Evolutionary conservation across 2,329 filamentous ascomycete genomes (phyloP), one percentile per base, ranked within the genome.

Genomic region (Penicillium sumatraense): DNA sequence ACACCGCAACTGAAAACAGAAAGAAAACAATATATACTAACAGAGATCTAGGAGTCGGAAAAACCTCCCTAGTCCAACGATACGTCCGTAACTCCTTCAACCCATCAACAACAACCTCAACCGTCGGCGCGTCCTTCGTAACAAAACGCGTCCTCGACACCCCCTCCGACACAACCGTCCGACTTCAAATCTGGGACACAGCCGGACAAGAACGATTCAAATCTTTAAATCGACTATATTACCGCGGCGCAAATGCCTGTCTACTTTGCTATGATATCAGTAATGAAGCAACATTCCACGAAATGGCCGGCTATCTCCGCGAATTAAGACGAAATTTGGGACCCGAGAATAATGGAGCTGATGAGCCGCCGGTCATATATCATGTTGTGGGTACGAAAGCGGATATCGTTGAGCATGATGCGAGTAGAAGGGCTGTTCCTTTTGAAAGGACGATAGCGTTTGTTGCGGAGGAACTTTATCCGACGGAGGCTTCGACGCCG

Each of bases 391-490:
- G 93, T 61, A 98, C 91, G 10, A 96, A 96, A 72, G 88, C 89
- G 57, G 93, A 99, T 74, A 86, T 98, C 41, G 93, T 97, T 48
- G 88, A 92, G 36, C 83, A 89, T 64, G 91, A 97, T 59, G 92
- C 93, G 5, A 82, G 83, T 5, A 81, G 82, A 58, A 87, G 93
- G 52, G 87, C 93, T 69, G 91, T 99, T 5, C 91, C 93, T 18
- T 98, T 98, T 72, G 93, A 99, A 75, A 86, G 90, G 60, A 97
- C 93, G 72, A 96, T 98, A 68, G 91, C 91, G 45, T 99, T 97
- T 75, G 91, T 97, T 35, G 93, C 92, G 23, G 92, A 97, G 74
- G 90, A 96, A 71, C 83, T 96, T 2, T 90, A 90, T 52, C 90
- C 92, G 0, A 85, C 86, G 24, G 76, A 85, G 49, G 83, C 83